Conservation (phyloP, 768 basidiomycete genomes). For the Trametes punicea region DNA sequence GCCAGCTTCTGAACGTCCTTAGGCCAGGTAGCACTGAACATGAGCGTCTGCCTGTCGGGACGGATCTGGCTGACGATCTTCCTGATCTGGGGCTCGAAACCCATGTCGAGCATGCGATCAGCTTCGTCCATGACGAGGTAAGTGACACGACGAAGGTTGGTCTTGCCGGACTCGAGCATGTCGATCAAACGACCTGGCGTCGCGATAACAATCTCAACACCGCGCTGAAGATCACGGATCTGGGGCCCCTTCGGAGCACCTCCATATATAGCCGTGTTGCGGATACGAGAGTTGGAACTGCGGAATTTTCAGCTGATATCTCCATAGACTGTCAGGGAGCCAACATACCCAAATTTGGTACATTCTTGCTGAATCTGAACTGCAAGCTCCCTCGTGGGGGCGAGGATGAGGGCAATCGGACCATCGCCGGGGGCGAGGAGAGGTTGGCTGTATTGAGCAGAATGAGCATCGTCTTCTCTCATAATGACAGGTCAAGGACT, state of each 20-base stretch:
- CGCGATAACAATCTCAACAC: conserved; percentile 98
- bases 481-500: conserved; percentile 27
- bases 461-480: not conserved
- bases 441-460: conserved; percentile 62
- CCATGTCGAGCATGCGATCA: conserved; percentile 99
- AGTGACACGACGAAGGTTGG: conserved; percentile 92
- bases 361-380: conserved; percentile 99
- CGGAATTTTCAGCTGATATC: conserved; percentile 2
- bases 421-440: conserved; percentile 92
- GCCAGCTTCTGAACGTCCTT: conserved; percentile 99
- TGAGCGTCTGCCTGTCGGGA: conserved; percentile 96
- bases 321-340: conserved; percentile 1
- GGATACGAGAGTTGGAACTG: conserved; percentile 88
- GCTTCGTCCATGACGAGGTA: conserved; percentile 99
- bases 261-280: conserved; percentile 98
- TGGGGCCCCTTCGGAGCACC: conserved; percentile 99
- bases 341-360: conserved; percentile 87
- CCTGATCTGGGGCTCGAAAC: conserved; percentile 99
- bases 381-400: conserved; percentile 96
- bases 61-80: conserved; percentile 98
- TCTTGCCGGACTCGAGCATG: conserved; percentile 96
- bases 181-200: conserved; percentile 99
- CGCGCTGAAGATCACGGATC: conserved; percentile 95
- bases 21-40: conserved; percentile 99
- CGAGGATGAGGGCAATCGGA: conserved; percentile 94